A percentile compares a stretch with the other conserved stretches of the same genome.
Conservation (phyloP, 2,329 filamentous ascomycete species). For the Biscogniauxia marginata region DNA sequence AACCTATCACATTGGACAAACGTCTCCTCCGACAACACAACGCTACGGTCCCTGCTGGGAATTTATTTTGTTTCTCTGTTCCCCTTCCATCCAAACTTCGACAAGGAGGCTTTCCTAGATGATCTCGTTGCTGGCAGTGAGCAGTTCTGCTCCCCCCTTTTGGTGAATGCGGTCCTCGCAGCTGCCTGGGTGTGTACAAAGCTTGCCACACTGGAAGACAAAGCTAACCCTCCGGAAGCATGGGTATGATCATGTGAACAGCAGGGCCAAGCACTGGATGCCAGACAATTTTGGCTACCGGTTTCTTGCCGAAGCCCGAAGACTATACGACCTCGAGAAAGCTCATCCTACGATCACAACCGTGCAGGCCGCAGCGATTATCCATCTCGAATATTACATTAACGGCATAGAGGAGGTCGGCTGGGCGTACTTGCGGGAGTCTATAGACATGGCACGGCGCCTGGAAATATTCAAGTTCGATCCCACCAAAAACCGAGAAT, state of each 20-base stretch:
- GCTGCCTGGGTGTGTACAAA: conserved; percentile 27
- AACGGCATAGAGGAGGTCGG: conserved; percentile 28
- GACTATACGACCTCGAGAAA: conserved; percentile 38
- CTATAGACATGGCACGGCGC: conserved; percentile 23
- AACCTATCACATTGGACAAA: conserved; percentile 28
- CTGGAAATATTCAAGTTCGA: conserved; percentile 23
- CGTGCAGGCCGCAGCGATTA: conserved; percentile 34
- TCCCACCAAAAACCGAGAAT: conserved; percentile 6
- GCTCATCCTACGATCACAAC: conserved; percentile 30
- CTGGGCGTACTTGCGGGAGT: conserved; percentile 18
- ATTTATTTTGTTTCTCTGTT: conserved; percentile 24
- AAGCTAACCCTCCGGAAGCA: conserved; percentile 24
- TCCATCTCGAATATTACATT: conserved; percentile 31
- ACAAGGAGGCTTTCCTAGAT: conserved; percentile 30
- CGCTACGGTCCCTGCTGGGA: conserved; percentile 24
- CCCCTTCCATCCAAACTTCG: conserved; percentile 19
- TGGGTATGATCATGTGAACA: conserved; percentile 25
- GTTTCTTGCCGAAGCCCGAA: conserved; percentile 39
- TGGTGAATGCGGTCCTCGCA: conserved; percentile 30
- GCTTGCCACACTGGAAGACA: not conserved
- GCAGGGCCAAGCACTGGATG: conserved; percentile 38
- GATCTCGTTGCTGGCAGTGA: conserved; percentile 21
- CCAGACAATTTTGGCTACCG: conserved; percentile 34
- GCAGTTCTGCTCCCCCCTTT: conserved; percentile 26
- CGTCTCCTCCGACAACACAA: conserved; percentile 24